These are phyloP conservation scores for Podila epicladia DNA, from an alignment of 192 early-diverging fungal species.

Conservation along the genomic window DNA sequence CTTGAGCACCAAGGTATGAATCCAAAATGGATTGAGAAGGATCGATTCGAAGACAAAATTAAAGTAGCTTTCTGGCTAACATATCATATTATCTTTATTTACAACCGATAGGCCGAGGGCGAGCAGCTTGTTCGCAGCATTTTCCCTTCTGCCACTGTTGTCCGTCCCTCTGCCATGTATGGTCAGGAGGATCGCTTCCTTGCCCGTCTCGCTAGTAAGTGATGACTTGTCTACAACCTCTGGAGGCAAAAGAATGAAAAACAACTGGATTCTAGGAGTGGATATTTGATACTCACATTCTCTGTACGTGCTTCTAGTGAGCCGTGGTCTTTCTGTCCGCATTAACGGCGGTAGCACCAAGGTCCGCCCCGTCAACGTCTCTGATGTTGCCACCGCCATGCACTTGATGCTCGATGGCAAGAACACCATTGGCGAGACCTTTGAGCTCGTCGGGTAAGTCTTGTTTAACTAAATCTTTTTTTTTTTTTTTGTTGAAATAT, in stretches of 20 bases:
- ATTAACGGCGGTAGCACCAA: slow-evolving; percentile 75
- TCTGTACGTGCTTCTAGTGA: slow-evolving; percentile 30
- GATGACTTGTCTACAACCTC: neutral
- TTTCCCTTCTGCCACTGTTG: slow-evolving; percentile 94
- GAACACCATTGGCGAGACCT: slow-evolving; percentile 81
- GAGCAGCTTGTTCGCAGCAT: slow-evolving; percentile 89
- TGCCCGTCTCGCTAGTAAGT: slow-evolving; percentile 82
- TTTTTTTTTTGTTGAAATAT: neutral
- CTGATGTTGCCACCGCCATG: slow-evolving; percentile 89
- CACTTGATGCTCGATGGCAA: slow-evolving; percentile 78
- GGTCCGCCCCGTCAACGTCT: slow-evolving; percentile 76
- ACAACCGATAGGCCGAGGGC: slow-evolving; percentile 74
- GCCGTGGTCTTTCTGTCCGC: slow-evolving; percentile 63
- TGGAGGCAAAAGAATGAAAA: too few species aligned
- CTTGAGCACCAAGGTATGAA: slow-evolving; percentile 83
- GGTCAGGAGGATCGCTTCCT: slow-evolving; percentile 95
- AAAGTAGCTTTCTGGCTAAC: neutral
- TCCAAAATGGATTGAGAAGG: too few species aligned
- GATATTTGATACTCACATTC: slow-evolving; percentile 8
- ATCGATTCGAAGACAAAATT: too few species aligned
- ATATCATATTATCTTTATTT: neutral
- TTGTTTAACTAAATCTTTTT: neutral
- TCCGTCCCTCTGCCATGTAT: slow-evolving; percentile 89
- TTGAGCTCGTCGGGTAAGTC: slow-evolving; percentile 86
- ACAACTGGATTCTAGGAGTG: slow-evolving; percentile 50